Conservation (phyloP, 352 stramenopile species). For the Globisporangium megalacanthum region DNA sequence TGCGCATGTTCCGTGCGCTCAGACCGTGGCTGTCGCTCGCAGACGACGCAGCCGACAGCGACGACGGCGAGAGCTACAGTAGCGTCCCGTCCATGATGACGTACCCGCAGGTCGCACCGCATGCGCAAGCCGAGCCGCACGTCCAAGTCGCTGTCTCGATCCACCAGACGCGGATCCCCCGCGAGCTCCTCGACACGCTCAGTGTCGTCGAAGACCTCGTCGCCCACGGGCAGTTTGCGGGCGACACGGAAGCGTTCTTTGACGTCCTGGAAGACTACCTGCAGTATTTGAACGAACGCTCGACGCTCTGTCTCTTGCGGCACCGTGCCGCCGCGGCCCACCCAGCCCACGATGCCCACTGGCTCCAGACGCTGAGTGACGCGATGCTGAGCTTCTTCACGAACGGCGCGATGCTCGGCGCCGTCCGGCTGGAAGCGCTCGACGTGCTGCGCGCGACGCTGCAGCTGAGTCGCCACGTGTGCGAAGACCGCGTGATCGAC, state of each 20-base stretch:
- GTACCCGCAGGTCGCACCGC: conserved; percentile 2
- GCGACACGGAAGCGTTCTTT: conserved; percentile 71
- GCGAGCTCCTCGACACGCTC: conserved; percentile 75
- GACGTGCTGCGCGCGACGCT: conserved; percentile 68
- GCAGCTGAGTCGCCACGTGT: conserved; percentile 71
- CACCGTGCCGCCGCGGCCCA: conserved; percentile 58
- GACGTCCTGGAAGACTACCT: conserved; percentile 71
- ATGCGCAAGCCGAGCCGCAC: conserved; percentile 7
- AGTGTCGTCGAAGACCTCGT: conserved; percentile 73
- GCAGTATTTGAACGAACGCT: conserved; percentile 47
- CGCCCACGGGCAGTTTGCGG: conserved; percentile 44
- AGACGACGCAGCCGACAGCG: conserved; percentile 25
- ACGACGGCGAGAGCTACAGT: conserved; percentile 13
- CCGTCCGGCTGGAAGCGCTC: conserved; percentile 64
- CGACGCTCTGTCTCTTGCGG: conserved; percentile 53
- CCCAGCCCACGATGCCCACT: conserved; percentile 61
- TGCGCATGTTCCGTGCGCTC: conserved; percentile 64
- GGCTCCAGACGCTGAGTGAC: conserved; percentile 49
- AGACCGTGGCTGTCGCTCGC: conserved; percentile 63
- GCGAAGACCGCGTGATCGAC: conserved; percentile 82
- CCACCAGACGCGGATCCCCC: conserved; percentile 67
- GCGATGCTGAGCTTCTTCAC: conserved; percentile 65
- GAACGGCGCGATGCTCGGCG: conserved; percentile 29
- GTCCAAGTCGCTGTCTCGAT: conserved; percentile 39
- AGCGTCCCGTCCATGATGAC: conserved; percentile 21